Base-by-base conservation (phyloP, 1,284 basidiomycete species). In the Limonomyces culmigenus region DNA sequence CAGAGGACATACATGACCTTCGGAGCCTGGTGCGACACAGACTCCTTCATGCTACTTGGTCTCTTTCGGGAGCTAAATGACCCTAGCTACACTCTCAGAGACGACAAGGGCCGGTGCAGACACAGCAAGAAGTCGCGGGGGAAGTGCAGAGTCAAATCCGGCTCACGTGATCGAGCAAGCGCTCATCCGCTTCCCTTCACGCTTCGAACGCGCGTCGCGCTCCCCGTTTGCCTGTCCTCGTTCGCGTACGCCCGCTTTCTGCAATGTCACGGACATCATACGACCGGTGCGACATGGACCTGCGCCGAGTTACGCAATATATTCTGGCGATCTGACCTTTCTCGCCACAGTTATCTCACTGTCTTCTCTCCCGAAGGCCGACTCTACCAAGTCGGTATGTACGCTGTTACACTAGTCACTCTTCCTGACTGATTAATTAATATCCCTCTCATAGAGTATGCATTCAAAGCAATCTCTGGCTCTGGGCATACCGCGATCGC, bases 381-480 rank as follows among this genome's bases (percentile, higher is more conserved):
- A 45, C 60, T 93, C 43, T 96, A 95, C 55, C 92, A 96, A 89
- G 89, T 97, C 55, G 91, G 91, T 89, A 49, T 47, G 87, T 70
- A 34, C 10, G 32, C 21, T 15, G 33, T 15, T 31, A 11, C 19
- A 2, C 19, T 32, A 17, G 4, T 19, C 23, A 31, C 33, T 18
- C 14, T 18, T 8, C 21, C n/a, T n/a, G 20, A 2, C 29, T 19
- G 16, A 29, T 27, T 19, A 15, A 41, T 30, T 19, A n/a, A 29
- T 21, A 27, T 27, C 8, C 23, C 4, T 43, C 40, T 18, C 34
- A 5, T 40, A 95, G 91, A 96, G 62, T 98, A 98, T 69, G 95
- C 95, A 15, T 98, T 98, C 78, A 99, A 98, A 59, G 95, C 95
- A 34, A 97, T 98, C 58, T 87, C 87, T 42, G 85, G 88, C 36